A percentile compares a stretch with the other conserved stretches of the same genome.
phyloP scores from a whole-genome alignment of 192 early-diverging fungal genomes.

The Lunasporangiospora selenospora region DNA sequence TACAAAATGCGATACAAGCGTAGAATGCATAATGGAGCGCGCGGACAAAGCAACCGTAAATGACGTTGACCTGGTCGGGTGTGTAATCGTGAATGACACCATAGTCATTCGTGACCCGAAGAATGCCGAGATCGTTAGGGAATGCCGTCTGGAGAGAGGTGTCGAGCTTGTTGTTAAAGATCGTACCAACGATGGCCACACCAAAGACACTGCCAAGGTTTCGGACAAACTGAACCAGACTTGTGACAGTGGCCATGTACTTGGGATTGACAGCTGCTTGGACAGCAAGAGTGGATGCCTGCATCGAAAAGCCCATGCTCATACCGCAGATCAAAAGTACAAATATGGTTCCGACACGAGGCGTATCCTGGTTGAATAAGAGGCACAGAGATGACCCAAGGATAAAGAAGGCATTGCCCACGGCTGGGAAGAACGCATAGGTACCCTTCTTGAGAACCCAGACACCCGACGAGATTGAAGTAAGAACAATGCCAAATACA shows the following conservation, averaged over 20 bases:
- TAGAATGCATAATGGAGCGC: constrained; percentile 36
- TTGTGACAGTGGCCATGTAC: constrained; percentile 62
- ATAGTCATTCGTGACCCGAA: constrained; percentile 7
- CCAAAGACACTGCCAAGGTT: constrained; percentile 64
- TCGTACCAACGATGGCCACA: constrained; percentile 52
- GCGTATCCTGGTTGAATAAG: constrained; percentile 58
- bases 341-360: constrained; percentile 56
- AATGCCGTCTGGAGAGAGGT: not conserved
- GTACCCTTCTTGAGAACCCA: constrained; percentile 60
- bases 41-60: constrained; percentile 23
- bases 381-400: constrained; percentile 63
- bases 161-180: constrained; percentile 41
- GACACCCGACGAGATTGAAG: constrained; percentile 60
- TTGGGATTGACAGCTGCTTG: constrained; percentile 49
- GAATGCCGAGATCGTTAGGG: constrained; percentile 3
- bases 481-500: constrained; percentile 59
- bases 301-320: constrained; percentile 65
- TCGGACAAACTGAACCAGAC: constrained; percentile 58
- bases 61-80: constrained; percentile 4
- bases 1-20: constrained; percentile 28
- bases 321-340: constrained; percentile 60
- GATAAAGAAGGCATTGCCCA: constrained; percentile 61
- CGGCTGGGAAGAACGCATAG: constrained; percentile 53
- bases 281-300: constrained; percentile 52
- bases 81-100: not conserved